phyloP scores from a whole-genome alignment of 2,329 filamentous ascomycete genomes.

The Xylaria sp. region DNA sequence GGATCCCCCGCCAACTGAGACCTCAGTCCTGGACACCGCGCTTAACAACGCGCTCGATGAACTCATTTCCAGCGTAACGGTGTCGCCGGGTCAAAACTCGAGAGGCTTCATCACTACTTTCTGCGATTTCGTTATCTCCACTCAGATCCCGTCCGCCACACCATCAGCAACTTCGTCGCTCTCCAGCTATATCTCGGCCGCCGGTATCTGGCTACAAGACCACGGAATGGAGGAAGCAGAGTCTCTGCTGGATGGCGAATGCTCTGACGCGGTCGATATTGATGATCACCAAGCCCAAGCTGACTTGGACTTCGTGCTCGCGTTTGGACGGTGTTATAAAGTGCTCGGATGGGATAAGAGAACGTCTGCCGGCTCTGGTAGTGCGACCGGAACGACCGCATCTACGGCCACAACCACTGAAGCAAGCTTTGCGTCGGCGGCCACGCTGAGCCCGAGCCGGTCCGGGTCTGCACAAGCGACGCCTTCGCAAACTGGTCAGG shows the following conservation, averaged over 20 bases:
- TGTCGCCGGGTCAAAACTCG: background rate
- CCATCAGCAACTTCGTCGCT: background rate
- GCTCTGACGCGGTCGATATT: background rate
- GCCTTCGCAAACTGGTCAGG: background rate
- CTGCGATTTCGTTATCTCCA: conserved; percentile 8
- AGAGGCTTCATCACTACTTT: background rate
- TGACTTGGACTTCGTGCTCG: conserved; percentile 1
- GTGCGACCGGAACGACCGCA: no score
- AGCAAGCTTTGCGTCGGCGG: background rate
- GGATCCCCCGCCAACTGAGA: conserved; percentile 4
- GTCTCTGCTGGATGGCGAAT: conserved; percentile 3
- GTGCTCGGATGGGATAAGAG: conserved; percentile 1
- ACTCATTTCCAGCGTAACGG: background rate
- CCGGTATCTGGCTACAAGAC: conserved; percentile 13
- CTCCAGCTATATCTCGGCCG: conserved; percentile 14
- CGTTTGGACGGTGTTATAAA: conserved; percentile 6
- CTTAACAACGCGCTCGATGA: background rate
- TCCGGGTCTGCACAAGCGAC: background rate
- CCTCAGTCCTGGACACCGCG: background rate
- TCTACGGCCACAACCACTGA: no score
- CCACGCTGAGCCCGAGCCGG: background rate
- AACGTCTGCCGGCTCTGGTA: background rate
- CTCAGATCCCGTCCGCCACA: conserved; percentile 4
- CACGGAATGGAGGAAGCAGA: conserved; percentile 1
- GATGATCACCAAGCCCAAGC: background rate